phyloP scores from a whole-genome alignment of 805 yeast species.

The Teunomyces tritomae region DNA sequence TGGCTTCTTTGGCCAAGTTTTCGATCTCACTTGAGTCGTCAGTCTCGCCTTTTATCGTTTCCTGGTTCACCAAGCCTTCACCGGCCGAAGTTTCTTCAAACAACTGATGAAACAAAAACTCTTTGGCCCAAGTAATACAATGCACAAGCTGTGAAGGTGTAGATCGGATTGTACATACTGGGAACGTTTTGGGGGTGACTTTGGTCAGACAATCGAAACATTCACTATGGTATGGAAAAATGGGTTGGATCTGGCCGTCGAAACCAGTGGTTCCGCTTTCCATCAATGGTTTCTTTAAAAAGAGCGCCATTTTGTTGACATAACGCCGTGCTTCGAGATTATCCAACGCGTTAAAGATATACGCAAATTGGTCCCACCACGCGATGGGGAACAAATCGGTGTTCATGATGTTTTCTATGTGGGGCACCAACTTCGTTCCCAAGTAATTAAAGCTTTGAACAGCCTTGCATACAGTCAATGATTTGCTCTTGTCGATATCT shows the following conservation, averaged over 20 bases:
- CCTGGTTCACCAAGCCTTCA: slow-evolving; percentile 9
- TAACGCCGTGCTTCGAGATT: slow-evolving; percentile 89
- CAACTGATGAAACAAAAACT: slow-evolving; percentile 77
- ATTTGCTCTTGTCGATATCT: slow-evolving; percentile 87
- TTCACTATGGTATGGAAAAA: slow-evolving; percentile 76
- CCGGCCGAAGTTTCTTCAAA: slow-evolving; percentile 50
- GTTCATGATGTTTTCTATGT: slow-evolving; percentile 88
- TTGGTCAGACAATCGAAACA: slow-evolving; percentile 92
- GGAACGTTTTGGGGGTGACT: slow-evolving; percentile 85
- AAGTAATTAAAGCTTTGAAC: slow-evolving; percentile 68
- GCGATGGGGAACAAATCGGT: slow-evolving; percentile 61
- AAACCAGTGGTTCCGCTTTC: slow-evolving; percentile 96
- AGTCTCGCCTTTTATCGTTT: slow-evolving; percentile 45
- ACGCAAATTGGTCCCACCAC: slow-evolving; percentile 73
- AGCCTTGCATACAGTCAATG: slow-evolving; percentile 79
- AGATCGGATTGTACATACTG: slow-evolving; percentile 95
- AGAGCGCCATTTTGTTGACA: slow-evolving; percentile 80
- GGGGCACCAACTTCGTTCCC: slow-evolving; percentile 63
- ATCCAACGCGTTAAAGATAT: slow-evolving; percentile 90
- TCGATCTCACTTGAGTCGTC: slow-evolving; percentile 64
- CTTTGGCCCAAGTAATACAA: slow-evolving; percentile 97
- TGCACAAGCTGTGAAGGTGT: slow-evolving; percentile 97
- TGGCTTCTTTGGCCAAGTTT: slow-evolving; percentile 62
- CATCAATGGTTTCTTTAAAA: slow-evolving; percentile 70
- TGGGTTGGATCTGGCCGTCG: slow-evolving; percentile 92